These are phyloP conservation scores for Reticulascus tulasneorum DNA, from an alignment of 2,329 filamentous ascomycete species.

Conservation along the genomic window DNA sequence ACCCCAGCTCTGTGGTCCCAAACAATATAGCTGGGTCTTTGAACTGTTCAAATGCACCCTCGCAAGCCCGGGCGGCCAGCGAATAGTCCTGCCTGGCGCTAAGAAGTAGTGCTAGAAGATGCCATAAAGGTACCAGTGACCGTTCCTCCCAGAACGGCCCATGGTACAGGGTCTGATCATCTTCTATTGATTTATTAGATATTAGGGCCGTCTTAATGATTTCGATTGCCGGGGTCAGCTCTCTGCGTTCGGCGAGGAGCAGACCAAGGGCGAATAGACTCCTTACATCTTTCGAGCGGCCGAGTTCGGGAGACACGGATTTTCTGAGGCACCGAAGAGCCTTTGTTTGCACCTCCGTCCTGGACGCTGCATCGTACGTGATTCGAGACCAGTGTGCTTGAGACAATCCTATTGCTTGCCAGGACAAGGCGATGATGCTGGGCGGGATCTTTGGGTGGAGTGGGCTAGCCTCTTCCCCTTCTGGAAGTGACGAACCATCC, in stretches of 20 bases:
- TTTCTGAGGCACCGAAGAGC: constrained; percentile 73
- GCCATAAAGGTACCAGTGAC: constrained; percentile 77
- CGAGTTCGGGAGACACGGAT: constrained; percentile 64
- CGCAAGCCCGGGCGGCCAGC: constrained; percentile 77
- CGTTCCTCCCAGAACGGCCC: constrained; percentile 59
- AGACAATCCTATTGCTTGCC: constrained; percentile 80
- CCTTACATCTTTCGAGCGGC: constrained; percentile 65
- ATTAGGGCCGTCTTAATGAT: constrained; percentile 74
- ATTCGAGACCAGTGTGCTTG: constrained; percentile 83
- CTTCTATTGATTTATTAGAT: constrained; percentile 46
- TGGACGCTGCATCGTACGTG: constrained; percentile 69
- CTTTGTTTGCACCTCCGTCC: constrained; percentile 70
- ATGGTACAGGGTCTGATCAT: constrained; percentile 38
- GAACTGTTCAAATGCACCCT: constrained; percentile 89
- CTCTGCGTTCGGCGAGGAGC: constrained; percentile 83
- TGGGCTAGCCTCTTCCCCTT: constrained; percentile 27
- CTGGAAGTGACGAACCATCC: constrained; percentile 23
- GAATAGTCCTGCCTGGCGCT: constrained; percentile 83
- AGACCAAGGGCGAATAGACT: constrained; percentile 76
- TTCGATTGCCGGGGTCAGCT: constrained; percentile 76
- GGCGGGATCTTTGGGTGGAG: constrained; percentile 49
- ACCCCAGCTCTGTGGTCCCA: constrained; percentile 53
- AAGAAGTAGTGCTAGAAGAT: constrained; percentile 79
- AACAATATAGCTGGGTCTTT: constrained; percentile 67
- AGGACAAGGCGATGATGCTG: constrained; percentile 63